phyloP scores from a whole-genome alignment of 805 yeast genomes.

The Pichia occidentalis region DNA sequence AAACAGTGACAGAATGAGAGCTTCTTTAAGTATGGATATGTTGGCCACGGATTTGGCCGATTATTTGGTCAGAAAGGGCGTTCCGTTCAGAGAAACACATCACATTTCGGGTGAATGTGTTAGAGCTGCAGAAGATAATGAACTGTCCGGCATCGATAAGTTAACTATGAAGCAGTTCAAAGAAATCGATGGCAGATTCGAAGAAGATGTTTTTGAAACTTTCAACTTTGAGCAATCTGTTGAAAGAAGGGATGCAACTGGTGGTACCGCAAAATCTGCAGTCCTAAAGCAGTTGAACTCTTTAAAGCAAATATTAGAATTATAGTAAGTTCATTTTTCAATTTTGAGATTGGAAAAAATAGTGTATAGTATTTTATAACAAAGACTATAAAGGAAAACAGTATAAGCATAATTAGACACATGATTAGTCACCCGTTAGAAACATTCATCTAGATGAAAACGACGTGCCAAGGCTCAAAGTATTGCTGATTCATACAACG shows the following conservation, averaged over 20 bases:
- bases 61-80: conserved; percentile 94
- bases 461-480: too few species aligned
- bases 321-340: neutral
- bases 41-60: conserved; percentile 98
- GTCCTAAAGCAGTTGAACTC: conserved; percentile 63
- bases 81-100: conserved; percentile 98
- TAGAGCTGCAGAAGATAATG: conserved; percentile 73
- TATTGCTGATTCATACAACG: too few species aligned
- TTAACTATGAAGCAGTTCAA: conserved; percentile 72
- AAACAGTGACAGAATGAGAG: conserved; percentile 69
- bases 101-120: conserved; percentile 98
- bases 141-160: conserved; percentile 79
- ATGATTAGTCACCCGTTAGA: too few species aligned
- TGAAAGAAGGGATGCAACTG: conserved; percentile 93
- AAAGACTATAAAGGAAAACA: too few species aligned
- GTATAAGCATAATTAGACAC: too few species aligned
- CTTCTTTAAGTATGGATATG: conserved; percentile 97
- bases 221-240: conserved; percentile 91
- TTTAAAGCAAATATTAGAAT: conserved; percentile 18
- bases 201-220: conserved; percentile 71
- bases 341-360: neutral
- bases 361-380: neutral
- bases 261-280: conserved; percentile 94
- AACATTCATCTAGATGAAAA: too few species aligned
- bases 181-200: conserved; percentile 73